These are phyloP conservation scores for Globisporangium nagaii DNA, from an alignment of 352 stramenopile species.

Conservation along the genomic window DNA sequence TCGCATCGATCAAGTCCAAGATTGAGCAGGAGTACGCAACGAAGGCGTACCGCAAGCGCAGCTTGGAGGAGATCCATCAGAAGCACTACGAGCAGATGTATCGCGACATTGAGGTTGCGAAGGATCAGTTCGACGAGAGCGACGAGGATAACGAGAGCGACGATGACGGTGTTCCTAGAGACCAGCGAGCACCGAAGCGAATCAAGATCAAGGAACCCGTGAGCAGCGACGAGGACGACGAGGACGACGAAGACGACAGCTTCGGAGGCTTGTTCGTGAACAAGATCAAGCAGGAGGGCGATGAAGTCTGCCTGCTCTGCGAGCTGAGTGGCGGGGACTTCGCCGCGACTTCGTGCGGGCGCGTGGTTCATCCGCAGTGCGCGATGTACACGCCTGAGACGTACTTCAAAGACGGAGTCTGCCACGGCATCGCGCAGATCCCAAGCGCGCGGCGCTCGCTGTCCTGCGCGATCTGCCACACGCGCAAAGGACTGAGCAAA, in stretches of 20 bases:
- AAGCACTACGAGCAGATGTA: conserved; percentile 75
- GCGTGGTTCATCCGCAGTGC: conserved; percentile 70
- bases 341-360: conserved; percentile 50
- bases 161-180: background rate
- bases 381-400: conserved; percentile 84
- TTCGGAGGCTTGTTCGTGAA: conserved; percentile 77
- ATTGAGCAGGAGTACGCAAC: conserved; percentile 41
- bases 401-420: conserved; percentile 67
- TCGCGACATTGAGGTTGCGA: conserved; percentile 34
- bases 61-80: conserved; percentile 42
- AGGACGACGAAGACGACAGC: conserved; percentile 41
- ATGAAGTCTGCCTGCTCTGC: conserved; percentile 66
- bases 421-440: conserved; percentile 54
- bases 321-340: conserved; percentile 75
- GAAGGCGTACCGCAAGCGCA: conserved; percentile 41
- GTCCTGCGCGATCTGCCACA: conserved; percentile 56
- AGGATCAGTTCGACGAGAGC: conserved; percentile 45
- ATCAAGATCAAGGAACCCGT: conserved; percentile 16
- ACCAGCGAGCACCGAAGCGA: conserved; percentile 1
- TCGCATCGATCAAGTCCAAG: conserved; percentile 25
- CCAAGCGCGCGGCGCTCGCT: conserved; percentile 40
- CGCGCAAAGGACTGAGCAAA: conserved; percentile 68
- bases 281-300: conserved; percentile 64
- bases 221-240: conserved; percentile 29
- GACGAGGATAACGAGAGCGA: conserved; percentile 30